Percentiles rank a stretch among this genome's conserved stretches.
These are phyloP conservation scores for Tetracladium setigerum DNA, from an alignment of 495 filamentous ascomycete species.

Conservation along the genomic window DNA sequence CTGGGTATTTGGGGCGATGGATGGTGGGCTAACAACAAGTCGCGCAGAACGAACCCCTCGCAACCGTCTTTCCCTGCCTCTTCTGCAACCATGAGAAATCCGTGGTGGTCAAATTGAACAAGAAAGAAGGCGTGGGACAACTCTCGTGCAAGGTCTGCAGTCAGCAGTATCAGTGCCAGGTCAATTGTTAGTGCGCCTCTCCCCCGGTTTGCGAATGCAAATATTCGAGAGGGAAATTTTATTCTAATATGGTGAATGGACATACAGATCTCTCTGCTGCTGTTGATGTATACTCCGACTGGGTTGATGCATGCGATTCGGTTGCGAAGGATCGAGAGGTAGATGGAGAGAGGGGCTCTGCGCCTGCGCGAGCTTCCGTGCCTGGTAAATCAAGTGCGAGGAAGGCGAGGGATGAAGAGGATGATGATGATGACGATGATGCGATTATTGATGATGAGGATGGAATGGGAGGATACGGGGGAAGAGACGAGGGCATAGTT, in stretches of 20 bases:
- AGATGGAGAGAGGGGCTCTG: conserved; percentile 12
- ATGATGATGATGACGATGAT: conserved; percentile 28
- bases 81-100: conserved; percentile 98
- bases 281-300: conserved; percentile 95
- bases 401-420: conserved; percentile 27
- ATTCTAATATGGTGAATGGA: not conserved
- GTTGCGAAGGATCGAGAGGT: conserved; percentile 47
- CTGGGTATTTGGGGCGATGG: not conserved
- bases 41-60: conserved; percentile 71
- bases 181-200: conserved; percentile 65
- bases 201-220: not conserved
- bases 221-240: too few species aligned
- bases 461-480: conserved; percentile 16
- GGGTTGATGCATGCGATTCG: conserved; percentile 93
- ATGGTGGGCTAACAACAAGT: too few species aligned
- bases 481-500: conserved; percentile 20
- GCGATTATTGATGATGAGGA: conserved; percentile 21
- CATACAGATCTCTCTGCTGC: conserved; percentile 56
- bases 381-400: conserved; percentile 23
- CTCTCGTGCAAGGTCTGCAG: conserved; percentile 90
- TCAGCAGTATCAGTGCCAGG: conserved; percentile 82
- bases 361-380: conserved; percentile 8
- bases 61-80: conserved; percentile 85
- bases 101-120: conserved; percentile 81
- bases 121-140: conserved; percentile 76